Base-by-base conservation (phyloP, 2,329 filamentous ascomycete species). In the Aspergillus sp. region DNA sequence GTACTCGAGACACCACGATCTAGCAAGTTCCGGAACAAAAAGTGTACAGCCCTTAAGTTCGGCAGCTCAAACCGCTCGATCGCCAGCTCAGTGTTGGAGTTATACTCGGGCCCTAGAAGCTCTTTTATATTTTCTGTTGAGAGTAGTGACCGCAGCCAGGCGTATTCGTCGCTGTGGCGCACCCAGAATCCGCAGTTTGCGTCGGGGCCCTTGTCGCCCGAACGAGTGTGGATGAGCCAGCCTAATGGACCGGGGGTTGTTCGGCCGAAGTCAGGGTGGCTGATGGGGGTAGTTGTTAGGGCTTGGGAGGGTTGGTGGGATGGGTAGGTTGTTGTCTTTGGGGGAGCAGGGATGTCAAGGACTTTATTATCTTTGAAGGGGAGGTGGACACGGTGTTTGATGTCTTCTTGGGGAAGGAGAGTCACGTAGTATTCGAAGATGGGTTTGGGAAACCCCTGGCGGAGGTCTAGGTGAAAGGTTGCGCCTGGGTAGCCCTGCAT, bases 41-140 rank as follows among this genome's bases (percentile, higher is more conserved):
- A 75, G 63, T 76, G 71, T 56, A 77, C 74, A 1, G 60, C 74
- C 19, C 64, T 62, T 46, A 78, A 66, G 54, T 77, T 73, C 11
- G 77, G 73, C 21, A 82, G 69, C 68, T 82, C 79, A 40, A 79
- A 78, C 1, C 79, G 67, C 45, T 80, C 78, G 15, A 82, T 71
- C 11, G 52, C 6, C 27, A 66, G n/a, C 17, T 52, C 35, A 3
- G 63, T 51, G 19, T 62, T 64, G 0, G 55, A 52, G 4, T 14
- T 58, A 19, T 68, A 67, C 41, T 69, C 66, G 2, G 64, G 56
- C 2, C 68, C 68, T 1, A 73, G 55, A 2, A 72, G 60, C 6
- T 63, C 62, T 12, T 23, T 43, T 1, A 64, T 55, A n/a, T 62
- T 65, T 3, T 62, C 35, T 3, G 56, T 55, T 2, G 66, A 66